Base-by-base conservation (phyloP, 495 filamentous ascomycete genomes). In the Penicillium silybi region DNA sequence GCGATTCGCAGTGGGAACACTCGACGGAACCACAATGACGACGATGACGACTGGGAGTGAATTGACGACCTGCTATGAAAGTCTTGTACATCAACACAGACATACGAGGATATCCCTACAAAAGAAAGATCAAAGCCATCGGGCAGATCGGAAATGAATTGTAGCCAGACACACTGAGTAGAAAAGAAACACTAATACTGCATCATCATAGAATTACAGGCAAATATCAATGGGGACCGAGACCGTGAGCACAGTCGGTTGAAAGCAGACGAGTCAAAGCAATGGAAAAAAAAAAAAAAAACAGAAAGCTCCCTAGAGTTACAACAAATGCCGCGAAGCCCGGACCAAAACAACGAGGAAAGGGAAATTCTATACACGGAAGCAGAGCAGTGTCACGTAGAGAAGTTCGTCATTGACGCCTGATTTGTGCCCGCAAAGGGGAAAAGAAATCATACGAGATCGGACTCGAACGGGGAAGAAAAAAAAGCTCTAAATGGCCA, bases 31-130 rank as follows among this genome's bases (percentile, higher is more conserved):
- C 37, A 10, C 15, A 61, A 75, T 16, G 74, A 78, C 41, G 76
- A 82, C 32, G 77, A 81, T 50, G 80, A 78, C 46, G 83, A 83
- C 50, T 88, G 83, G 85, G 84, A 88, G 68, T 89, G 68, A 82
- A 50, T 50, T 46, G 39, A 41, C 39, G 48, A 41, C 44, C 35
- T 32, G 29, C 11, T 32, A 32, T 32, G 29, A 32, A 10, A 32
- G 29, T 32, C 29, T 32, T 32, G 29, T 15, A 32, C 11, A 32
- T 32, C 9, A 32, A 13, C 9, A 32, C 29, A 13, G 13, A 32
- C 4, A 32, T 32, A 32, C 29, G 26, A 43, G 27, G 22, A 48
- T 40, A 48, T 41, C 46, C 37, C 25, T n/a, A 22, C 22, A 40
- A 0, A 13, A 48, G 6, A 11, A 18, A 18, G 38, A 41, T 19